Evolutionary conservation across 495 filamentous ascomycete species (phyloP), one percentile per base, ranked within the genome.

Genomic region (Trichoderma gamsii): DNA sequence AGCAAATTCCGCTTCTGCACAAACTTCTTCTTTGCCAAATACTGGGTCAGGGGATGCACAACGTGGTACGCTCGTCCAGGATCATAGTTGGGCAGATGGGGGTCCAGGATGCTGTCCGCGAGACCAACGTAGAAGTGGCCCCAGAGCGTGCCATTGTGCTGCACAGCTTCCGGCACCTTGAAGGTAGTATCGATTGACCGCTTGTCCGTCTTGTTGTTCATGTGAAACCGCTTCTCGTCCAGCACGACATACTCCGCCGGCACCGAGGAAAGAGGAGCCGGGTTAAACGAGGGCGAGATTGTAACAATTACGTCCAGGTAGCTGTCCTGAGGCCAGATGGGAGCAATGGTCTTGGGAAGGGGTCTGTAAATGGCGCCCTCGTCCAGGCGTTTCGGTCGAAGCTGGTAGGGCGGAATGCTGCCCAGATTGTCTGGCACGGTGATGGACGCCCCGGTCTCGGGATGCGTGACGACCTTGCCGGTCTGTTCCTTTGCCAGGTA

Each of bases 71-170:
- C 92, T 63, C 85, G 88, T 3, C 81, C 81, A 0, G 85, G 78
- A 73, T 95, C 91, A 76, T 90, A 99, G 63, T 81, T 82, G 21
- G 83, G 81, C 29, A 85, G 83, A 5, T 82, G 80, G 2, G 95
- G 95, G 72, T 98, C 96, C 27, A 97, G 76, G 27, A 84, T 78
- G 63, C 84, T 81, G 16, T 93, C 94, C 7, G 88, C 82, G 59
- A 94, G 83, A 12, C 85, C 90, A 69, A 99, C 81, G 72, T 92
- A 97, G 73, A 97, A 94, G 76, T 99, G 95, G 8, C 89, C 93
- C 86, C 90, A 99, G 15, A 98, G 82, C 1, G 95, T 97, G 43
- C 92, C 93, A 75, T 98, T 98, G 67, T 92, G 85, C 77, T 97
- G 92, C 2, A 96, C 93, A 35, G 86, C 79, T 70, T 84, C 83